phyloP scores from a whole-genome alignment of 371 early-diverging fungal genomes.

The Mucor circinelloides region DNA sequence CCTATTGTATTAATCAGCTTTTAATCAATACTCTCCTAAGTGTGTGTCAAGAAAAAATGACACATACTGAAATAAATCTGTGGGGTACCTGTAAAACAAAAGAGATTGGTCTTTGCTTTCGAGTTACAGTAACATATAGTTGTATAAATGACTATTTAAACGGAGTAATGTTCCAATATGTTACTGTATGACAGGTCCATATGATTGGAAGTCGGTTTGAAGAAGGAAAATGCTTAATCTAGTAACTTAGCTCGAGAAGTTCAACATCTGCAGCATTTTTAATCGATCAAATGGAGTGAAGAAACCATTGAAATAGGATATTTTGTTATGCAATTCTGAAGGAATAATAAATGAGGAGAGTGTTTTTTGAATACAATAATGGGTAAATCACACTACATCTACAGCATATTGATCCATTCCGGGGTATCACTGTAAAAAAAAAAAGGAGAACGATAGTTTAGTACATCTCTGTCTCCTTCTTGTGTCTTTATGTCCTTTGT shows the following conservation, averaged over 20 bases:
- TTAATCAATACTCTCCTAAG: not conserved
- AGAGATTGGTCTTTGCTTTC: not conserved
- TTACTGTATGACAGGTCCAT: slow-evolving; percentile 1
- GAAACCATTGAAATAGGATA: not conserved
- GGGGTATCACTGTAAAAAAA: not conserved
- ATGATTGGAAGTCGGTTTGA: not conserved
- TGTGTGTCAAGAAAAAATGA: not conserved
- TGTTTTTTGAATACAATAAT: not conserved
- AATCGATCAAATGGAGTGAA: not conserved
- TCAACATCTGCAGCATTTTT: not conserved
- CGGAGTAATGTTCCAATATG: not conserved
- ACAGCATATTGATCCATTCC: not conserved
- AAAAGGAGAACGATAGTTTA: not conserved
- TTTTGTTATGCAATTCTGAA: not conserved
- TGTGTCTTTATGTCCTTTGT: not conserved
- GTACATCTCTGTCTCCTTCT: not conserved
- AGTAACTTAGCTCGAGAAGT: not conserved
- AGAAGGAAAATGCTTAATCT: not conserved
- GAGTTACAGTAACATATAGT: not conserved
- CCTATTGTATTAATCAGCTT: not conserved
- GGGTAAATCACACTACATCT: not conserved
- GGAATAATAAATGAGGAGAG: not conserved
- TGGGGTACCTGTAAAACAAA: not conserved
- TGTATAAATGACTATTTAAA: not conserved
- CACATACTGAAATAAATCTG: not conserved